These are phyloP conservation scores for Lathyrus sativus DNA, from an alignment of 306 rosid genomes.

Conservation along the genomic window DNA sequence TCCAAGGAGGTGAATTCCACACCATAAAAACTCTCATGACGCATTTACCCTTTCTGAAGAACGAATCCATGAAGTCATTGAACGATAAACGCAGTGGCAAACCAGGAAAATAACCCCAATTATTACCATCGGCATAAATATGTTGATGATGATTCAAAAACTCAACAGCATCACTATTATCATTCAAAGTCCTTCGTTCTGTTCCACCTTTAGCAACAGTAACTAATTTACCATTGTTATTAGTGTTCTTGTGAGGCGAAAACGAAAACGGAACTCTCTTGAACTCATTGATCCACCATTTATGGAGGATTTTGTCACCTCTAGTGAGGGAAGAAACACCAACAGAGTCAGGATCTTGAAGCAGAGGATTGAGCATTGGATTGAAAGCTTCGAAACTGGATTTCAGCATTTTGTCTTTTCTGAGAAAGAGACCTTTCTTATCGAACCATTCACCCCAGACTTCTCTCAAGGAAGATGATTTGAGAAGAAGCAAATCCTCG, in stretches of 20 bases:
- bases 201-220: conserved; percentile 33
- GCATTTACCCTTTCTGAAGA: conserved; percentile 69
- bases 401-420: conserved; percentile 77
- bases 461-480: conserved; percentile 62
- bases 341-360: conserved; percentile 75
- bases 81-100: conserved; percentile 60
- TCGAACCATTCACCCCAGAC: conserved; percentile 97
- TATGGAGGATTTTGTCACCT: conserved; percentile 62
- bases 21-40: conserved; percentile 76
- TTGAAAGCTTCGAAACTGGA: conserved; percentile 66
- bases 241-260: conserved; percentile 38
- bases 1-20: conserved; percentile 99
- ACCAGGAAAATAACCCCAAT: conserved; percentile 91
- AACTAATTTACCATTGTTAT: not conserved
- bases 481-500: conserved; percentile 72
- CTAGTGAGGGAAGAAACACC: conserved; percentile 58
- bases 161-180: conserved; percentile 18
- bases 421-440: conserved; percentile 63
- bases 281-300: conserved; percentile 64
- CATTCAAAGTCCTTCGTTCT: conserved; percentile 46
- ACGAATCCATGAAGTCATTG: conserved; percentile 64
- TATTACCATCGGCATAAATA: conserved; percentile 78
- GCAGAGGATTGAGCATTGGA: conserved; percentile 65
- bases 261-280: conserved; percentile 65
- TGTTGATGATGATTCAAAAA: conserved; percentile 39